Evolutionary conservation across 306 rosid genomes (phyloP).

Genomic region (Rosa persica): DNA sequence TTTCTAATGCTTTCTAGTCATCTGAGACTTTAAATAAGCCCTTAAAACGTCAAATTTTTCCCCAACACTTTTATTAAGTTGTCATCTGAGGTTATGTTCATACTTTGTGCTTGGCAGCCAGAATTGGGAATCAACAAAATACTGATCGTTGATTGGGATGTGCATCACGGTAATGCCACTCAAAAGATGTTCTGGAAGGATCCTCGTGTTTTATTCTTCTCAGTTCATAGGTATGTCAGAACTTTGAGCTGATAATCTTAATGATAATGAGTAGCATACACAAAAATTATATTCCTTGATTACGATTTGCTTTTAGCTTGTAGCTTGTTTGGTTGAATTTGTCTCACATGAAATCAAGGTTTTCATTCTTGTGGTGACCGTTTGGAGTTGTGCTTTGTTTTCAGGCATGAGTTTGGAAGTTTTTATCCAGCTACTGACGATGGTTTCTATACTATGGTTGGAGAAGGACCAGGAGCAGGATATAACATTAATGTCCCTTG

Average conservation of each 20-base stretch:
- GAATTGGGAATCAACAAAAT: constrained; percentile 71
- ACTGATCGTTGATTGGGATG: constrained; percentile 96
- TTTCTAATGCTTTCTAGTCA: background rate
- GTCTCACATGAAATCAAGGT: constrained; percentile 20
- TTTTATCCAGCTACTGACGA: constrained; percentile 76
- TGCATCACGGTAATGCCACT: constrained; percentile 97
- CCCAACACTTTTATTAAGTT: constrained; percentile 7
- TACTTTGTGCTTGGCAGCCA: constrained; percentile 57
- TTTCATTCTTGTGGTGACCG: constrained; percentile 18
- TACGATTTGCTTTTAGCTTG: background rate
- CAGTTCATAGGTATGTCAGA: constrained; percentile 77
- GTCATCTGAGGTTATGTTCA: constrained; percentile 17
- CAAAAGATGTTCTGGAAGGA: constrained; percentile 89
- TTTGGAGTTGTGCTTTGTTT: constrained; percentile 25
- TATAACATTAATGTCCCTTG: constrained; percentile 93
- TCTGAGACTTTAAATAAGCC: background rate
- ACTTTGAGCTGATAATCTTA: constrained; percentile 1
- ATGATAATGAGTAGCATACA: background rate
- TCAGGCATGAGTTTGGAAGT: constrained; percentile 88
- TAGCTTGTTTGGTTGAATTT: constrained; percentile 18
- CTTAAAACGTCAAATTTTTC: background rate
- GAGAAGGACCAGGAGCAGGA: constrained; percentile 85
- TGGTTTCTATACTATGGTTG: constrained; percentile 76
- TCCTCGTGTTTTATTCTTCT: constrained; percentile 87
- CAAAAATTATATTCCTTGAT: background rate